Percentiles rank a stretch among this genome's conserved stretches.
Evolutionary conservation across 495 filamentous ascomycete species (phyloP).

Genomic region (Neurospora sp.): DNA sequence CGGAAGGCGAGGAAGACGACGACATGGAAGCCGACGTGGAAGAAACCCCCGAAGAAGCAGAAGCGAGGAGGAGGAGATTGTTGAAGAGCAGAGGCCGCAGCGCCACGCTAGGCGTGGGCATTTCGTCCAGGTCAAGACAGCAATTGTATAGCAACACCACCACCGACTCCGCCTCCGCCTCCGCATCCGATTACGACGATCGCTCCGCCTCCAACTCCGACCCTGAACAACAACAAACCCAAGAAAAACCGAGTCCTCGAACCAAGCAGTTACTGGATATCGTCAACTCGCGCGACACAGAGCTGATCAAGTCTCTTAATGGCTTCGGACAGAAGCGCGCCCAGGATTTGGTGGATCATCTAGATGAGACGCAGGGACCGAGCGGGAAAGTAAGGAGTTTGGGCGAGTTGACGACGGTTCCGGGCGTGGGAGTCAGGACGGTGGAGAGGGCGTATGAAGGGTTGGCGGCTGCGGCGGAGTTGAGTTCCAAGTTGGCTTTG

Average conservation of each 20-base stretch:
- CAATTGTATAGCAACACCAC: constrained; percentile 10
- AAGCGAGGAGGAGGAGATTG: neutral
- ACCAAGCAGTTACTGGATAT: constrained; percentile 65
- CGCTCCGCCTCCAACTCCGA: neutral
- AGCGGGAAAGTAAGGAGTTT: constrained; percentile 35
- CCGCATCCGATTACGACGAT: constrained; percentile 38
- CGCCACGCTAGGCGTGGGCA: neutral
- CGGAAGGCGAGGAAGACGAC: neutral
- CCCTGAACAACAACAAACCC: neutral
- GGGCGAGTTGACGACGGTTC: constrained; percentile 42
- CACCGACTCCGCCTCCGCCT: constrained; percentile 40
- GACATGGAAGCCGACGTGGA: neutral
- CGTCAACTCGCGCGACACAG: constrained; percentile 75
- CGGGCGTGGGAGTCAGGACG: constrained; percentile 48
- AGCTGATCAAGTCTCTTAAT: constrained; percentile 61
- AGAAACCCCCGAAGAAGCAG: neutral
- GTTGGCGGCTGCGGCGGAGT: constrained; percentile 9
- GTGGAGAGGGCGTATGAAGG: constrained; percentile 48
- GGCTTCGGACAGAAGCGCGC: constrained; percentile 58
- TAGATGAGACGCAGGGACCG: constrained; percentile 13
- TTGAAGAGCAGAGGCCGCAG: neutral
- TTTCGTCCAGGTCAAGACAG: neutral
- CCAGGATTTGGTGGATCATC: constrained; percentile 48
- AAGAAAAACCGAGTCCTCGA: constrained; percentile 33
- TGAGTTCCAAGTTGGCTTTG: neutral